Percentiles rank a stretch among this genome's conserved stretches.
These are phyloP conservation scores for Bassia scoparia DNA, from an alignment of 148 eudicot genomes.

Conservation along the genomic window DNA sequence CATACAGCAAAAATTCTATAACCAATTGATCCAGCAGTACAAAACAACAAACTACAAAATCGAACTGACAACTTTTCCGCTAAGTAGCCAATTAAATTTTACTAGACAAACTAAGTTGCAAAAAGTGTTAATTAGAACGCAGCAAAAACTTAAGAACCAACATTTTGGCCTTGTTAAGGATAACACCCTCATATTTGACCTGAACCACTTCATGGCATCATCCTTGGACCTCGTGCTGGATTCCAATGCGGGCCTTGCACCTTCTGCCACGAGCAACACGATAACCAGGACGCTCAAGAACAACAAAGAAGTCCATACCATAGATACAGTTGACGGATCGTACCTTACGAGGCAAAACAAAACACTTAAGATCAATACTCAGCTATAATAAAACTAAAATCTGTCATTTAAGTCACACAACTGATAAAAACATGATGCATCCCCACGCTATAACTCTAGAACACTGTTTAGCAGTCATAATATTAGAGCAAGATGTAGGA, in stretches of 20 bases:
- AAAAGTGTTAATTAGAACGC: neutral
- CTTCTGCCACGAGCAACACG: slow-evolving; percentile 72
- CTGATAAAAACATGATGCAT: neutral
- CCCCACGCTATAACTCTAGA: no score
- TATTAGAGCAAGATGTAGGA: no score
- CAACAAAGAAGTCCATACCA: slow-evolving; percentile 75
- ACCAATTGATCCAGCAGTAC: neutral
- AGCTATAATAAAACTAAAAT: neutral
- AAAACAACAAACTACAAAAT: slow-evolving; percentile 12
- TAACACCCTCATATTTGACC: slow-evolving; percentile 68
- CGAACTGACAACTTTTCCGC: neutral
- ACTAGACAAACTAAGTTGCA: neutral
- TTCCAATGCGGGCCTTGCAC: slow-evolving; percentile 78
- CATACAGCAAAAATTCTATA: no score
- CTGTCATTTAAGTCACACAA: neutral
- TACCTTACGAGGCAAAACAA: slow-evolving; percentile 34
- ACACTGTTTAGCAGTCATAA: no score
- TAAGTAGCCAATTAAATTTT: neutral
- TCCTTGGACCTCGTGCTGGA: slow-evolving; percentile 81
- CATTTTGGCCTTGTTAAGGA: slow-evolving; percentile 63
- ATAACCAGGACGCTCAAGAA: slow-evolving; percentile 69
- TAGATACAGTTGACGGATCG: slow-evolving; percentile 74
- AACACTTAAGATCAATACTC: neutral
- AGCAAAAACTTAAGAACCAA: slow-evolving; percentile 22
- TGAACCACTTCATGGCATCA: slow-evolving; percentile 83